Conservation (phyloP, 495 filamentous ascomycete species). For the Hypoxylon subgilvum region DNA sequence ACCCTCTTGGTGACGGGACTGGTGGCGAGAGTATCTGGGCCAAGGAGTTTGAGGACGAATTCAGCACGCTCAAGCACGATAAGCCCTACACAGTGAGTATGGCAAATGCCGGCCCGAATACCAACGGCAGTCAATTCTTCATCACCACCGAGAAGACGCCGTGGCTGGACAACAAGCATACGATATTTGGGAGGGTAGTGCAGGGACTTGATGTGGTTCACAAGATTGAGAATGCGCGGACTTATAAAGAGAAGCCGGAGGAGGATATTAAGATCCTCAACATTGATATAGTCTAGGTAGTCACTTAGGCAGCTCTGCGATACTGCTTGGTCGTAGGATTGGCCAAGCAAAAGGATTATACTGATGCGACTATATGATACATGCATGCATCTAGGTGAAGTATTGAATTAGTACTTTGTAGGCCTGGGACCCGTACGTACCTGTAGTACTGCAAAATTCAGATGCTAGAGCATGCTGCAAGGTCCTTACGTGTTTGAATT, state of each 20-base stretch:
- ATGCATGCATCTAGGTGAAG: too few species aligned
- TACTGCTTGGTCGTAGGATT: too few species aligned
- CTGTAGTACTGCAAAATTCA: too few species aligned
- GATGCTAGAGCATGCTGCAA: too few species aligned
- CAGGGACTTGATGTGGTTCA: conserved; percentile 95
- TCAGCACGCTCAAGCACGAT: conserved; percentile 88
- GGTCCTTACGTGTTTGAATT: too few species aligned
- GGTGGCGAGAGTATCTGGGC: conserved; percentile 98
- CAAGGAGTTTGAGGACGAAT: conserved; percentile 93
- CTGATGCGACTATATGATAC: too few species aligned
- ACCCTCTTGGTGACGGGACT: conserved; percentile 92
- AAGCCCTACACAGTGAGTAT: conserved; percentile 95
- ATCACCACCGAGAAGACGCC: conserved; percentile 97
- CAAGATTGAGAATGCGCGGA: conserved; percentile 89
- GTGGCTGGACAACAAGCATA: conserved; percentile 96
- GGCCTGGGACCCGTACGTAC: too few species aligned
- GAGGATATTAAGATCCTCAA: conserved; percentile 98
- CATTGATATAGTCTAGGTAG: conserved; percentile 67
- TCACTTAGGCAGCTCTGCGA: too few species aligned
- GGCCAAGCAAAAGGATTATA: too few species aligned
- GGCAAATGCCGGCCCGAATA: conserved; percentile 93
- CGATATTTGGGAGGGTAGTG: conserved; percentile 89
- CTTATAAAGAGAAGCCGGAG: conserved; percentile 95
- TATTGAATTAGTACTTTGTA: too few species aligned
- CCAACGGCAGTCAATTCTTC: conserved; percentile 88